A percentile compares a stretch with the other conserved stretches of the same genome.
These are phyloP conservation scores for Cyamopsis tetragonoloba DNA, from an alignment of 306 rosid genomes.

Conservation along the genomic window DNA sequence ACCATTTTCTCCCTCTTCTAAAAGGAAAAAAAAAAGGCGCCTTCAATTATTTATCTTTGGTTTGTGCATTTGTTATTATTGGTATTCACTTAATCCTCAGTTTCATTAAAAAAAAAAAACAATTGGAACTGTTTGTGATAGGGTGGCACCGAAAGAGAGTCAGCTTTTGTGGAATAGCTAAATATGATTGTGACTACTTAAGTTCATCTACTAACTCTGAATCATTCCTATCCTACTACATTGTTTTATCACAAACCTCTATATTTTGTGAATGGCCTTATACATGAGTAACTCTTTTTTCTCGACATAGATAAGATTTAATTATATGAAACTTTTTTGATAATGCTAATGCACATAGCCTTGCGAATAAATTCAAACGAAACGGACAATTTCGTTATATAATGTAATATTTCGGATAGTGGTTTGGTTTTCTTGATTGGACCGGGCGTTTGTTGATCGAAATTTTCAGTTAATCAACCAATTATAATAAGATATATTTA, in stretches of 20 bases:
- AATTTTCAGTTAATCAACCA: background rate
- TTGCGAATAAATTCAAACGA: slow-evolving; percentile 30
- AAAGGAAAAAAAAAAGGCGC: too few relatives aligned
- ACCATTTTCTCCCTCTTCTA: slow-evolving; percentile 26
- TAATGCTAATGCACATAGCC: slow-evolving; percentile 31
- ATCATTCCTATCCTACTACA: too few relatives aligned
- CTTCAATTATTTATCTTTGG: too few relatives aligned
- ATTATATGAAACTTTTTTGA: slow-evolving; percentile 35
- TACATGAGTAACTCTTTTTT: slow-evolving; percentile 25
- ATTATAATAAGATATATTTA: background rate
- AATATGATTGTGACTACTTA: slow-evolving; percentile 28
- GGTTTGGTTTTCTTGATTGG: slow-evolving; percentile 23
- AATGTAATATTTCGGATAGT: slow-evolving; percentile 6
- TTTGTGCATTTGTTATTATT: slow-evolving; percentile 36
- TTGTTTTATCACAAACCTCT: slow-evolving; percentile 17
- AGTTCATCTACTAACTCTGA: slow-evolving; percentile 3
- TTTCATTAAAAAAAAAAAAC: background rate
- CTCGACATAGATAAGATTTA: slow-evolving; percentile 29
- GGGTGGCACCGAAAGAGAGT: slow-evolving; percentile 18
- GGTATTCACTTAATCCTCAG: slow-evolving; percentile 26
- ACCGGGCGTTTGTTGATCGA: background rate
- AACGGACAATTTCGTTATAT: slow-evolving; percentile 28
- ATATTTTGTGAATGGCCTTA: background rate
- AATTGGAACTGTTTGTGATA: slow-evolving; percentile 4
- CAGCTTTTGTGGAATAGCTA: slow-evolving; percentile 20